Percentiles rank a stretch among this genome's conserved stretches.
phyloP scores from a whole-genome alignment of 441 rosid species.

The Jatropha multifida region DNA sequence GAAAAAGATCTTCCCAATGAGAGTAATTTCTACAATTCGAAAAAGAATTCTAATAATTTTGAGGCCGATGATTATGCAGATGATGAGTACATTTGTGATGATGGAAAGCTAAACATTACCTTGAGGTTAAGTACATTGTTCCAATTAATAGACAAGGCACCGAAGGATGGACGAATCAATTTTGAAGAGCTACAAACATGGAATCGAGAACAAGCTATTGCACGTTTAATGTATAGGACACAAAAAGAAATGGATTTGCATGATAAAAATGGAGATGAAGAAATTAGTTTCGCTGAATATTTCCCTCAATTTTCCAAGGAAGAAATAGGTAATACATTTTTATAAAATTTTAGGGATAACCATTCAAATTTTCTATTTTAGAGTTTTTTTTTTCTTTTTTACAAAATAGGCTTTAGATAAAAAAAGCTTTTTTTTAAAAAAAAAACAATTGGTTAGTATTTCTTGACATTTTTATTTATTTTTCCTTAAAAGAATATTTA shows the following conservation, averaged over 20 bases:
- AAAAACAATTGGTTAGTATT: too few relatives aligned
- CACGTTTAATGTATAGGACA: slow-evolving; percentile 47
- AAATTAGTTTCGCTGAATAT: slow-evolving; percentile 48
- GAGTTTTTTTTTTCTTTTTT: neutral
- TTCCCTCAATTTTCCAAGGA: slow-evolving; percentile 52
- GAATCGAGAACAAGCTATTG: slow-evolving; percentile 48
- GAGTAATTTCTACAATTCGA: neutral
- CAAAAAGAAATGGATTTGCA: slow-evolving; percentile 36
- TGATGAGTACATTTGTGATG: slow-evolving; percentile 36
- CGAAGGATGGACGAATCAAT: slow-evolving; percentile 50
- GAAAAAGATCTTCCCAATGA: slow-evolving; percentile 15
- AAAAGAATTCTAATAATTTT: neutral
- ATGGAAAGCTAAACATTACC: slow-evolving; percentile 49
- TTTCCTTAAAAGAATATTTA: too few relatives aligned
- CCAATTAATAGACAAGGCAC: slow-evolving; percentile 51
- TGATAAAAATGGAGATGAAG: slow-evolving; percentile 55
- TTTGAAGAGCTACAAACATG: slow-evolving; percentile 57
- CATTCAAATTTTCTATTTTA: too few relatives aligned
- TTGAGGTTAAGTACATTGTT: slow-evolving; percentile 54
- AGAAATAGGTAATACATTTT: slow-evolving; percentile 43
- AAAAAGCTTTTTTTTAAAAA: too few relatives aligned
- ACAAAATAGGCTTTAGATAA: too few relatives aligned
- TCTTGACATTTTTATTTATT: too few relatives aligned
- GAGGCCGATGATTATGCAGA: slow-evolving; percentile 1
- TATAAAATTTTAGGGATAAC: too few relatives aligned